These are phyloP conservation scores for Castanea mollissima DNA, from an alignment of 306 rosid species.

Conservation along the genomic window DNA sequence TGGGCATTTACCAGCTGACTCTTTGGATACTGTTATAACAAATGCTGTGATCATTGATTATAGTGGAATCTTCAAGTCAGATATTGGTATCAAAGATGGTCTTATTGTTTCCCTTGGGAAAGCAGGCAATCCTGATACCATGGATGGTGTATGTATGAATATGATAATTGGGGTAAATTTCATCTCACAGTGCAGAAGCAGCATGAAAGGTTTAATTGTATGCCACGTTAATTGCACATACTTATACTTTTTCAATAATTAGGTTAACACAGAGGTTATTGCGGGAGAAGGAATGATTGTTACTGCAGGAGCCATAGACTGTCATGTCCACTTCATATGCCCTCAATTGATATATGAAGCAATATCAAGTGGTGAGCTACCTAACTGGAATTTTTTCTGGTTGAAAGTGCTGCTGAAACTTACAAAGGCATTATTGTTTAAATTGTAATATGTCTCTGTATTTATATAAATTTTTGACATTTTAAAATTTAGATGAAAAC, in stretches of 20 bases:
- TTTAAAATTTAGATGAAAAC: conserved; percentile 1
- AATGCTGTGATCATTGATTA: conserved; percentile 81
- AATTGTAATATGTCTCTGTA: not conserved
- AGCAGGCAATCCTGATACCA: conserved; percentile 88
- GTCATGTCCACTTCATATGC: conserved; percentile 94
- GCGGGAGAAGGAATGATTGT: conserved; percentile 81
- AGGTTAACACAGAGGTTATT: conserved; percentile 94
- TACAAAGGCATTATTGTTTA: not conserved
- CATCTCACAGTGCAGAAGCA: conserved; percentile 14
- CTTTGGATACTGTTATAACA: conserved; percentile 85
- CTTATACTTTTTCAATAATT: conserved; percentile 18
- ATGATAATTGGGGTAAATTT: conserved; percentile 73
- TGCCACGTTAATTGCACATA: conserved; percentile 16
- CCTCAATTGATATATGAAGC: conserved; percentile 85
- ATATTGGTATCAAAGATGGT: conserved; percentile 78
- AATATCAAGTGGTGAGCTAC: conserved; percentile 73
- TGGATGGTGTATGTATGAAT: conserved; percentile 47
- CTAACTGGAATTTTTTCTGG: conserved; percentile 7
- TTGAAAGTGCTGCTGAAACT: conserved; percentile 1
- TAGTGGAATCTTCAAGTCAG: conserved; percentile 82
- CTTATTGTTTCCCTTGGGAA: conserved; percentile 63
- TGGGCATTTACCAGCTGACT: conserved; percentile 35
- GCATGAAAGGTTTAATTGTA: conserved; percentile 8
- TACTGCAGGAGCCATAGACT: conserved; percentile 93
- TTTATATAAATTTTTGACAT: not conserved